phyloP scores from a whole-genome alignment of 805 yeast genomes.

The Ogataea pini region DNA sequence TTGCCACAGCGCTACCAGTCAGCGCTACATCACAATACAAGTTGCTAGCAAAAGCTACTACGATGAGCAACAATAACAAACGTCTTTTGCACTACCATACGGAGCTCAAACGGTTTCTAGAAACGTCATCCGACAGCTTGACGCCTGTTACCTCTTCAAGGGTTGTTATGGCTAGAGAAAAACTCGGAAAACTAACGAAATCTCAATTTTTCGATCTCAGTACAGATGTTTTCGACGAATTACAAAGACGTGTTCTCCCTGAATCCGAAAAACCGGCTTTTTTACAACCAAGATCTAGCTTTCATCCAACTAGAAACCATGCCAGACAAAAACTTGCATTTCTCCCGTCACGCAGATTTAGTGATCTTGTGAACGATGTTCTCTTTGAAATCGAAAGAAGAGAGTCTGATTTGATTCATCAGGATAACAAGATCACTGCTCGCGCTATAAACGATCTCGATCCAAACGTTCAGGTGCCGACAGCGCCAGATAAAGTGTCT shows the following conservation, averaged over 20 bases:
- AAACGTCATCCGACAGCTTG: conserved; percentile 47
- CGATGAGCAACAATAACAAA: conserved; percentile 19
- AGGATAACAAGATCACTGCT: conserved; percentile 17
- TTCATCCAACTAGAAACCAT: conserved; percentile 93
- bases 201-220: conserved; percentile 87
- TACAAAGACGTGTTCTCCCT: conserved; percentile 71
- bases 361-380: conserved; percentile 88
- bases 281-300: conserved; percentile 66
- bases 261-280: conserved; percentile 54
- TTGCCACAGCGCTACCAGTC: background rate
- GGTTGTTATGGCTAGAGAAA: conserved; percentile 82
- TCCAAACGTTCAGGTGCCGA: background rate
- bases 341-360: conserved; percentile 77
- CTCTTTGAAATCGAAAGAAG: conserved; percentile 77
- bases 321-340: conserved; percentile 90
- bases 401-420: conserved; percentile 20
- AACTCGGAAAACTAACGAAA: conserved; percentile 73
- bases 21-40: conserved; percentile 3
- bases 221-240: conserved; percentile 93
- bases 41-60: conserved; percentile 2
- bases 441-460: conserved; percentile 15
- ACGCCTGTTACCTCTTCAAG: conserved; percentile 51
- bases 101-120: conserved; percentile 52
- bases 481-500: background rate
- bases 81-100: conserved; percentile 40